Conservation (phyloP, 73 alveolate species). For the Tetrahymena elliotti region DNA sequence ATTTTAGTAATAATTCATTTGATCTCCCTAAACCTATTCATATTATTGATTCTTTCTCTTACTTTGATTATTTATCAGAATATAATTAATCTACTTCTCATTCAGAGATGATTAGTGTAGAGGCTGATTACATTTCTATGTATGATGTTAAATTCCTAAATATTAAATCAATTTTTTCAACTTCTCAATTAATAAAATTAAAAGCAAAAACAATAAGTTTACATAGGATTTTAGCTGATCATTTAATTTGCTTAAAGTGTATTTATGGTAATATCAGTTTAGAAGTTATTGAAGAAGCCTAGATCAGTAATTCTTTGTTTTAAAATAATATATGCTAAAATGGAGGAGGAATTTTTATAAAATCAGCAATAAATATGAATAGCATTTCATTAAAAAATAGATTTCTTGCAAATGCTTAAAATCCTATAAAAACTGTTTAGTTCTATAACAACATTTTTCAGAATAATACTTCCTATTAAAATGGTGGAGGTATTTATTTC, state of each 20-base stretch:
- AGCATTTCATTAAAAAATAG: not conserved
- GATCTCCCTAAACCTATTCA: not conserved
- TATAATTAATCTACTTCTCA: not conserved
- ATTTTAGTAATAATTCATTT: too few species aligned
- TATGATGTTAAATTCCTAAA: not conserved
- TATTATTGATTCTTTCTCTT: not conserved
- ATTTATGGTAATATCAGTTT: not conserved
- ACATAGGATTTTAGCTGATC: not conserved
- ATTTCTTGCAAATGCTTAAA: not conserved
- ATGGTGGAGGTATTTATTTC: not conserved
- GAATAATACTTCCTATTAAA: not conserved
- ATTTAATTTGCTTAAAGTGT: not conserved
- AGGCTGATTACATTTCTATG: not conserved
- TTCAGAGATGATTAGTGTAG: not conserved
- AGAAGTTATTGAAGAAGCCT: not conserved
- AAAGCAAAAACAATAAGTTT: not conserved
- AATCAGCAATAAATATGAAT: not conserved
- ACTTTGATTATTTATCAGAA: not conserved
- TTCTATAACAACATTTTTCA: not conserved
- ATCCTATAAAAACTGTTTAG: not conserved
- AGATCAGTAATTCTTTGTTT: not conserved
- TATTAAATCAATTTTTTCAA: not conserved
- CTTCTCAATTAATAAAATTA: not conserved
- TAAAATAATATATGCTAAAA: not conserved
- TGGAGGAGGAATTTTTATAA: not conserved